Conservation (phyloP, 2,329 filamentous ascomycete species). For the Pseudocercospora crystallina region DNA sequence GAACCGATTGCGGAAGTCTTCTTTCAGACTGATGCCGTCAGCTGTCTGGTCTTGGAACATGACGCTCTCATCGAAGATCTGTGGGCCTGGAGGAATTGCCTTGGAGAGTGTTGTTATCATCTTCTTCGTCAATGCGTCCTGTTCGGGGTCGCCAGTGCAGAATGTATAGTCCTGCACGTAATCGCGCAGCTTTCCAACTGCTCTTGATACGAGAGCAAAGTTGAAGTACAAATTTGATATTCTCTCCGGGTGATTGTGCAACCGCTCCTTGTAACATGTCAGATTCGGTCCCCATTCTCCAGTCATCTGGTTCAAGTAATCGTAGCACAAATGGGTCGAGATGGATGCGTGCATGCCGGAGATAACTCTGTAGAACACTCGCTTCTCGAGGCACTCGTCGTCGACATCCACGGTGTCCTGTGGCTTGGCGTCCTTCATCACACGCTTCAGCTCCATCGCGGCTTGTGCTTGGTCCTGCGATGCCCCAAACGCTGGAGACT, state of each 20-base stretch:
- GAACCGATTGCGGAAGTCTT: conserved; percentile 96
- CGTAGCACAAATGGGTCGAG: conserved; percentile 92
- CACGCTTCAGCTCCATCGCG: conserved; percentile 60
- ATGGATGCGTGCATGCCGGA: conserved; percentile 99
- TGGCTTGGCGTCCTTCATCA: conserved; percentile 59
- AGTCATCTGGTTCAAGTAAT: conserved; percentile 92
- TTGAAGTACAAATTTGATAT: conserved; percentile 99
- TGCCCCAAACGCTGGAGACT: conserved; percentile 30
- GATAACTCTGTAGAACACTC: conserved; percentile 94
- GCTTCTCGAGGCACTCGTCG: conserved; percentile 94
- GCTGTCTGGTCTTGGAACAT: conserved; percentile 73
- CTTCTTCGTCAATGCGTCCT: conserved; percentile 75
- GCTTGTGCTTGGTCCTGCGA: conserved; percentile 52
- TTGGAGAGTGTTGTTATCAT: conserved; percentile 78
- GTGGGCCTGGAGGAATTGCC: conserved; percentile 63
- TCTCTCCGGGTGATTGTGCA: conserved; percentile 82
- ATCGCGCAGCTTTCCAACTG: conserved; percentile 83
- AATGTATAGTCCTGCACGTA: conserved; percentile 84
- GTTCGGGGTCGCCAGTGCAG: conserved; percentile 78
- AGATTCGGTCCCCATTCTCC: conserved; percentile 91
- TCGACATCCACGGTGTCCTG: conserved; percentile 71
- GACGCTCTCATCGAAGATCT: conserved; percentile 90
- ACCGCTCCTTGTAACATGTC: conserved; percentile 80
- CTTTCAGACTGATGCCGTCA: conserved; percentile 71
- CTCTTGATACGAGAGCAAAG: conserved; percentile 90